Evolutionary conservation across 2,329 filamentous ascomycete species (phyloP).

Genomic region (Penicillium sp.): DNA sequence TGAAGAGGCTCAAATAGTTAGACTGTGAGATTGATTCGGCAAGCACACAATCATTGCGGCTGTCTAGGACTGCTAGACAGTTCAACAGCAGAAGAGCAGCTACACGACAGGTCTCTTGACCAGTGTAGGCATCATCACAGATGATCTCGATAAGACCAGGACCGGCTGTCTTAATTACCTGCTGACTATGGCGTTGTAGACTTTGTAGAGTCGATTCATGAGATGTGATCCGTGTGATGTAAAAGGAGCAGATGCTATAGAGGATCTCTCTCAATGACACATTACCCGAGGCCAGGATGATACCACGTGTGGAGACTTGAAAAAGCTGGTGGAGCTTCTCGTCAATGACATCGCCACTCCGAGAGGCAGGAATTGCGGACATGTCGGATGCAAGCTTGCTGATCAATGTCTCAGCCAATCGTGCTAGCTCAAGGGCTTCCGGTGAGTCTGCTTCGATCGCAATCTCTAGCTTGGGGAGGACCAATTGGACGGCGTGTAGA

Average conservation of each 20-base stretch:
- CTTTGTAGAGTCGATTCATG: conserved; percentile 51
- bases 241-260: conserved; percentile 88
- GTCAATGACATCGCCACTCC: conserved; percentile 68
- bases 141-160: conserved; percentile 79
- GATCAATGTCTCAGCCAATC: conserved; percentile 66
- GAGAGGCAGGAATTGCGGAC: conserved; percentile 41
- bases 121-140: conserved; percentile 89
- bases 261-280: conserved; percentile 75
- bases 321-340: conserved; percentile 92
- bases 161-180: conserved; percentile 75
- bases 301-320: conserved; percentile 76
- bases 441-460: conserved; percentile 66
- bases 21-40: conserved; percentile 76
- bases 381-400: conserved; percentile 40
- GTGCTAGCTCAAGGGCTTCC: conserved; percentile 72
- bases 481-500: conserved; percentile 79
- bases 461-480: conserved; percentile 80
- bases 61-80: conserved; percentile 70
- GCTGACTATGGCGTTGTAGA: conserved; percentile 53
- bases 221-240: conserved; percentile 65
- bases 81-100: conserved; percentile 83
- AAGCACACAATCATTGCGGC: conserved; percentile 68
- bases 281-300: conserved; percentile 69
- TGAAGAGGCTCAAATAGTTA: conserved; percentile 86
- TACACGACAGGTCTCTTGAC: conserved; percentile 76